Conservation (phyloP, 208 protist genomes). For the Acanthamoeba rhysodes region DNA sequence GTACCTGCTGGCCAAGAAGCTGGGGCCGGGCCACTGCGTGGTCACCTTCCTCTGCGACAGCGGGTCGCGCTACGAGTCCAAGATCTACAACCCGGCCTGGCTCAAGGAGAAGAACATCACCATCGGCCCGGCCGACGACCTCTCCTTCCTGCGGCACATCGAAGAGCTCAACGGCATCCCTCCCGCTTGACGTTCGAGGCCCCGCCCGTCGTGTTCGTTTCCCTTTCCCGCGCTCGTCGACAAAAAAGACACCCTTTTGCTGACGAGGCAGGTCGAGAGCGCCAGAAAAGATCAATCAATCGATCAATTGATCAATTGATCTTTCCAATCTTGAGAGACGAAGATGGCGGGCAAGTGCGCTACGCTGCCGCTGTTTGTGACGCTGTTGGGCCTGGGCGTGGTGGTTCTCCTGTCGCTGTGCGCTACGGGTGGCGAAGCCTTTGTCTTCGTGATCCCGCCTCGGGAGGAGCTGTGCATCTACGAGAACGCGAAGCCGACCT, state of each 20-base stretch:
- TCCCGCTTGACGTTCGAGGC: neutral
- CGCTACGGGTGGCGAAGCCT: neutral
- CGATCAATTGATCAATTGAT: neutral
- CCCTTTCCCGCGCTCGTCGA: neutral
- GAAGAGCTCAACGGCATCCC: neutral
- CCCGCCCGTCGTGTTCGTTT: neutral
- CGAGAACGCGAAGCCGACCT: neutral
- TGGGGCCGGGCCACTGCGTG: conserved; percentile 86
- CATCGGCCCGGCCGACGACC: conserved; percentile 29
- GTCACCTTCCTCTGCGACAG: conserved; percentile 86
- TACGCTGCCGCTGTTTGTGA: neutral
- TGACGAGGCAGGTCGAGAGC: neutral
- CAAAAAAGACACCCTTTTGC: neutral
- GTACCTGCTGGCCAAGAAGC: conserved; percentile 81
- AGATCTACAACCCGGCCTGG: conserved; percentile 86
- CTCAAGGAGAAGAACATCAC: conserved; percentile 82
- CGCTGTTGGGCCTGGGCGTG: neutral
- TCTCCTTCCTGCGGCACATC: conserved; percentile 43
- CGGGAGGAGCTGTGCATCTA: neutral
- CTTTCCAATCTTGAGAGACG: neutral
- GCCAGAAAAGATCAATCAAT: neutral
- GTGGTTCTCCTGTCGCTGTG: neutral
- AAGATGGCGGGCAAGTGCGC: neutral
- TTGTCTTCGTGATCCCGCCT: neutral
- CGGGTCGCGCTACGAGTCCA: conserved; percentile 84